A percentile compares a stretch with the other conserved stretches of the same genome.
Evolutionary conservation across 306 rosid species (phyloP).

Genomic region (Malus orientalis): DNA sequence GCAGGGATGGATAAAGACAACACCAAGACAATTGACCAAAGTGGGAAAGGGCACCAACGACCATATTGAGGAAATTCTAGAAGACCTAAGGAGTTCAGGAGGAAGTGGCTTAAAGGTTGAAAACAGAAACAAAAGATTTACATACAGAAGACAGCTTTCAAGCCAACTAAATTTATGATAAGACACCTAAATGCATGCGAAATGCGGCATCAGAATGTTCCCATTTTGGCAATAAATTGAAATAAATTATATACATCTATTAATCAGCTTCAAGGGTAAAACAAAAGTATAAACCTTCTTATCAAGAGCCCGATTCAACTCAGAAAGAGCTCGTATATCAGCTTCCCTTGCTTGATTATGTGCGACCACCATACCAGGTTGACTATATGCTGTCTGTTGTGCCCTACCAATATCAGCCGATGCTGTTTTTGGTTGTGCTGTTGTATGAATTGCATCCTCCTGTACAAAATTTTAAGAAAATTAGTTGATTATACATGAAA

Average conservation of each 20-base stretch:
- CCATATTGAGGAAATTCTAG: neutral
- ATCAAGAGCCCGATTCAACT: constrained; percentile 53
- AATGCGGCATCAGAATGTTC: neutral
- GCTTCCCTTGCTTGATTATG: constrained; percentile 68
- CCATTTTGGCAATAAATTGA: neutral
- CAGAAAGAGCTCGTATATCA: constrained; percentile 55
- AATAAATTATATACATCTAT: neutral
- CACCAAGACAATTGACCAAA: neutral
- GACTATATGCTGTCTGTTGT: constrained; percentile 33
- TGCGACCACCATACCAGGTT: constrained; percentile 23
- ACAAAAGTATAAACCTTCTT: constrained; percentile 46
- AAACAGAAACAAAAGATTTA: neutral
- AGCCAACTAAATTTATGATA: neutral
- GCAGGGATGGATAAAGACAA: neutral
- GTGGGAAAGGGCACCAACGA: neutral
- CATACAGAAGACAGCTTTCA: neutral
- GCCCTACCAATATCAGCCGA: constrained; percentile 24
- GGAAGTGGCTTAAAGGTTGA: neutral
- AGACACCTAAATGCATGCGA: neutral
- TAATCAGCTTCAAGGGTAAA: neutral
- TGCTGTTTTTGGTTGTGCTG: constrained; percentile 33
- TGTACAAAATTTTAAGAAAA: constrained; percentile 17
- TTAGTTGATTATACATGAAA: neutral
- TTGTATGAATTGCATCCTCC: constrained; percentile 19
- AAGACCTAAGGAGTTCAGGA: neutral